A percentile compares a stretch with the other conserved stretches of the same genome.
Evolutionary conservation across 805 yeast genomes (phyloP).

Genomic region (Candida taoyuanica): DNA sequence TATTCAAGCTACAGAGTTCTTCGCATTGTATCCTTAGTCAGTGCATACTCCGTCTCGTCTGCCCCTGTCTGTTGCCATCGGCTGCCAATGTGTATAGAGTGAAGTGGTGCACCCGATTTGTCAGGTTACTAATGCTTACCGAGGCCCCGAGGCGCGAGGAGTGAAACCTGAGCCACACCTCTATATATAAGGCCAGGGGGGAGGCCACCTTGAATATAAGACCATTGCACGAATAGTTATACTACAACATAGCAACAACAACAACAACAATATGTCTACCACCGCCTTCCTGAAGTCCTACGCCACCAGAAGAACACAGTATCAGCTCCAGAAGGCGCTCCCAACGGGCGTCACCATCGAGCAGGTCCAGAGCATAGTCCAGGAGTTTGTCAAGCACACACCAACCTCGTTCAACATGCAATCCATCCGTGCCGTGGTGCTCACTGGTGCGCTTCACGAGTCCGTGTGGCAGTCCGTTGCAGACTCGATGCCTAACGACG

Average conservation of each 20-base stretch:
- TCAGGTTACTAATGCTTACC: conserved; percentile 6
- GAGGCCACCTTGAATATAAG: too few relatives aligned
- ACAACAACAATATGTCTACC: conserved; percentile 9
- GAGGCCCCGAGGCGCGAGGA: neutral
- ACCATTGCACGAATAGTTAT: too few relatives aligned
- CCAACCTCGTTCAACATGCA: conserved; percentile 53
- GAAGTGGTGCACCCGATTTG: too few relatives aligned
- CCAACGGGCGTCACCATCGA: conserved; percentile 37
- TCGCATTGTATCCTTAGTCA: too few relatives aligned
- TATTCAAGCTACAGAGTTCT: too few relatives aligned
- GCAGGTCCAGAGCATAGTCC: conserved; percentile 38
- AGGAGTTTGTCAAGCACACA: conserved; percentile 40
- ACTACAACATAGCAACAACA: neutral
- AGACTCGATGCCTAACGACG: conserved; percentile 33
- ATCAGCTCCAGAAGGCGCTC: conserved; percentile 39
- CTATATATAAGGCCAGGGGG: conserved; percentile 1
- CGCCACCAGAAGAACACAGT: conserved; percentile 43
- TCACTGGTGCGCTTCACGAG: conserved; percentile 43
- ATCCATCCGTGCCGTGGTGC: conserved; percentile 42
- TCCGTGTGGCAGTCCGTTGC: conserved; percentile 42
- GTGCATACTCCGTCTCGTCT: too few relatives aligned
- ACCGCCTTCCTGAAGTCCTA: conserved; percentile 30
- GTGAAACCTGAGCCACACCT: neutral
- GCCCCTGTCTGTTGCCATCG: neutral
- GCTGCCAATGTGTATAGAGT: too few relatives aligned